Conservation (phyloP, 2,329 filamentous ascomycete genomes). For the Cladophialophora exuberans region DNA sequence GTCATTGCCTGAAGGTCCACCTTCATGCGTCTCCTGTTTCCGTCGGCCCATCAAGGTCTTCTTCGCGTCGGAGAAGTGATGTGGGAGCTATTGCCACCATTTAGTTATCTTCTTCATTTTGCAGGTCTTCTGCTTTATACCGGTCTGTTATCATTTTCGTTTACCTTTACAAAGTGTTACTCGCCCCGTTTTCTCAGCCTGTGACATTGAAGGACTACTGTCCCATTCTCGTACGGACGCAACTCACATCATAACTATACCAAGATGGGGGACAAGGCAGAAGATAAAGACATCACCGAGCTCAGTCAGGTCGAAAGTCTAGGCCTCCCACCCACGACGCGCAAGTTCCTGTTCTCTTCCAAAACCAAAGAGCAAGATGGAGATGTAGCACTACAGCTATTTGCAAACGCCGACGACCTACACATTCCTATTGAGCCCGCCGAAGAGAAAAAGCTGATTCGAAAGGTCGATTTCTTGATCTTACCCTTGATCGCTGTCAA, state of each 20-base stretch:
- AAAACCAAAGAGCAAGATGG: constrained; percentile 40
- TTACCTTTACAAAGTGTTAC: neutral
- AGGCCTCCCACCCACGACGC: constrained; percentile 17
- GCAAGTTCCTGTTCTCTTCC: constrained; percentile 29
- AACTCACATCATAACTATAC: no score
- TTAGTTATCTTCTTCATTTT: neutral
- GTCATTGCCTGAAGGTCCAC: constrained; percentile 17
- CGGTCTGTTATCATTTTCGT: no score
- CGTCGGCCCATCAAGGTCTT: neutral
- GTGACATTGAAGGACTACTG: neutral
- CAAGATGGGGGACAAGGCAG: constrained; percentile 17
- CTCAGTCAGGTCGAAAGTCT: constrained; percentile 24
- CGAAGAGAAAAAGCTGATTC: constrained; percentile 52
- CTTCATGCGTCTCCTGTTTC: constrained; percentile 13
- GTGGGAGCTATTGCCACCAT: neutral
- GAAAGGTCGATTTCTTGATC: constrained; percentile 64
- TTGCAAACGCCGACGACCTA: constrained; percentile 52
- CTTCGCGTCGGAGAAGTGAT: constrained; percentile 5
- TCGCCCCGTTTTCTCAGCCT: neutral
- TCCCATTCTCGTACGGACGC: no score
- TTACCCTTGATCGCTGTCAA: constrained; percentile 60
- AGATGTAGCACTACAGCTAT: constrained; percentile 57
- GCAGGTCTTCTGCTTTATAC: no score
- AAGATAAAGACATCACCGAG: constrained; percentile 22
- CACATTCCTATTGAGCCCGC: constrained; percentile 50